Base-by-base conservation (phyloP, 108 stramenopile species). In the Nannochloropsis salina region DNA sequence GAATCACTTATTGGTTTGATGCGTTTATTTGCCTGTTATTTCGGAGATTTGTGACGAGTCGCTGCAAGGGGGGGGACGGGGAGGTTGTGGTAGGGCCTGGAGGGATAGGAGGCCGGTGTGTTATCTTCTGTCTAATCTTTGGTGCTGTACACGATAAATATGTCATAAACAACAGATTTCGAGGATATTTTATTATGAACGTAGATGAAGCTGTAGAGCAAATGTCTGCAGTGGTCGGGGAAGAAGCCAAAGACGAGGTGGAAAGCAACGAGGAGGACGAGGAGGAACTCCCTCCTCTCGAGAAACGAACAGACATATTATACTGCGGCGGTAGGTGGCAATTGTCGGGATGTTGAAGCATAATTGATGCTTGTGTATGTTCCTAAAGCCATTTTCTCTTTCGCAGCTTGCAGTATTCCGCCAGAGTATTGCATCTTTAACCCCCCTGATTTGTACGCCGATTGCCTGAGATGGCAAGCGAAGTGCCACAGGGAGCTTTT, bases 371-470 rank as follows among this genome's bases (percentile, higher is more conserved):
- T 12, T 51, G 12, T 10, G 15, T 74, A 15, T 74, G 20, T n/a
- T 74, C 4, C 15, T 74, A 1, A n/a, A 1, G 4, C n/a, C 6
- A 15, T n/a, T 74, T 42, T 44, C 15, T 96, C 96, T 89, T 98
- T 96, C 87, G 90, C 90, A 9, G 89, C 92, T 42, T 96, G 95
- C 90, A 94, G 95, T 43, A 94, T 96, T 93, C 97, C 97, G 43
- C 95, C 95, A 9, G 96, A 98, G 86, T 98, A 95, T 82, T 96
- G 95, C 90, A 93, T 94, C 85, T 98, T 94, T 90, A 93, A 95
- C 41, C 95, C 95, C 43, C 61, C 61, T 2, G 61, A 74, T 6
- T 94, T 95, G 83, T 98, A 92, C 87, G 95, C 95, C 86, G 90
- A 84, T 21, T 84, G 82, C 40, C 44, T 84, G 42, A 40, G 40